phyloP scores from a whole-genome alignment of 768 basidiomycete species.

The Crepidotus variabilis region DNA sequence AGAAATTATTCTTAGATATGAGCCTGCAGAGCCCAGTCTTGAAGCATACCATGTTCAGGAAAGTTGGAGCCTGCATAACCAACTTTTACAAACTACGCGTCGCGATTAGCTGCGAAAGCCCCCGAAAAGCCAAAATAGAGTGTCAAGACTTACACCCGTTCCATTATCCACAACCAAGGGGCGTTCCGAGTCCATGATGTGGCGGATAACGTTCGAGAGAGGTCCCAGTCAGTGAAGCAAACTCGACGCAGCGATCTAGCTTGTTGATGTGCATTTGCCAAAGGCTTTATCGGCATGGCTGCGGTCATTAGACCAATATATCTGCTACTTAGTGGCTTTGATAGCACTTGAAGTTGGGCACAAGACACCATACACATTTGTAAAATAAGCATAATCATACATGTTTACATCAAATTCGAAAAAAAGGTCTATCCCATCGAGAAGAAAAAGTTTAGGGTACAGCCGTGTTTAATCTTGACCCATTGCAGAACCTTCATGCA shows the following conservation, averaged over 20 bases:
- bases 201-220: not conserved
- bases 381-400: no score
- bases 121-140: not conserved
- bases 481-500: not conserved
- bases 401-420: no score
- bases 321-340: no score
- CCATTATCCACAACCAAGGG: slow-evolving; percentile 87
- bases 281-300: not conserved
- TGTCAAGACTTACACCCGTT: slow-evolving; percentile 62
- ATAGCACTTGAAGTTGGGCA: no score
- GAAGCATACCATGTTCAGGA: slow-evolving; percentile 76
- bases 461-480: not conserved
- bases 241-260: not conserved
- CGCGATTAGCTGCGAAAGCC: slow-evolving; percentile 1
- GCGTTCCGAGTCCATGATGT: slow-evolving; percentile 39
- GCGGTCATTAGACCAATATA: no score
- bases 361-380: no score
- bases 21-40: not conserved
- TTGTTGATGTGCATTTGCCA: not conserved
- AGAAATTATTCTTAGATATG: not conserved
- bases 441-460: not conserved
- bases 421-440: no score
- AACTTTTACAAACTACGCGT: slow-evolving; percentile 79
- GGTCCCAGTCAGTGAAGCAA: not conserved
- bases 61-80: slow-evolving; percentile 93